Evolutionary conservation across 352 stramenopile species (phyloP), one percentile per base, ranked within the genome.

Genomic region (Plasmopara viticola): DNA sequence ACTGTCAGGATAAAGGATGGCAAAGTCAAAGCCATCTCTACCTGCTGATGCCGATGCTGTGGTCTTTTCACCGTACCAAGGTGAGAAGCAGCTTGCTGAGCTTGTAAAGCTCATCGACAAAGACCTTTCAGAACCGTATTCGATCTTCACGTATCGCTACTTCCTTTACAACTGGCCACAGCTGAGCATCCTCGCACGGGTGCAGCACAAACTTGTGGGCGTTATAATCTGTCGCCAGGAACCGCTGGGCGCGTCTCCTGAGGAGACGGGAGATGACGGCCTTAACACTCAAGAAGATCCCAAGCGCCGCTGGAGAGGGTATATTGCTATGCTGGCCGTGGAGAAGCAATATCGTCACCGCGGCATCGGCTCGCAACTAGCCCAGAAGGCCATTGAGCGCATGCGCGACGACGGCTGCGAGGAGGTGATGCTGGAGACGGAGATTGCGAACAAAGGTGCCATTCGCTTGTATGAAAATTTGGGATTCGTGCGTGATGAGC

Each of bases 71-170:
- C 64, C 66, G 64, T 94, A 94, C 66, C 72, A 90, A 48, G 87
- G 80, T 51, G 87, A 96, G 72, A 87, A 89, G 53, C 76, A 96
- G 66, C 78, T 98, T 20, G 72, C 71, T 15, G 86, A 95, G 64
- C 86, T 98, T 14, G 92, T 97, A 60, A 85, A 84, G 54, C 82
- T 97, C 44, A 95, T 98, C 48, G 87, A 96, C 64, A 95, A 95
- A 67, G 93, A 98, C 53, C 74, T 98, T 30, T 96, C 83, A 3
- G 93, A 98, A 68, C 93, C 93, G 9, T 98, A 98, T 72, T 97
- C 87, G 25, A 90, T 98, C 54, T 98, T 97, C 72, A 98, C 93
- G 47, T 98, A 98, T 70, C 83, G 93, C n/a, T 98, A 97, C 64
- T 98, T 98, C 62, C 72, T 98, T 44, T 93, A 92, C 68, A 96